Evolutionary conservation across 805 yeast species (phyloP).

Genomic region (Hyphopichia homilentoma): DNA sequence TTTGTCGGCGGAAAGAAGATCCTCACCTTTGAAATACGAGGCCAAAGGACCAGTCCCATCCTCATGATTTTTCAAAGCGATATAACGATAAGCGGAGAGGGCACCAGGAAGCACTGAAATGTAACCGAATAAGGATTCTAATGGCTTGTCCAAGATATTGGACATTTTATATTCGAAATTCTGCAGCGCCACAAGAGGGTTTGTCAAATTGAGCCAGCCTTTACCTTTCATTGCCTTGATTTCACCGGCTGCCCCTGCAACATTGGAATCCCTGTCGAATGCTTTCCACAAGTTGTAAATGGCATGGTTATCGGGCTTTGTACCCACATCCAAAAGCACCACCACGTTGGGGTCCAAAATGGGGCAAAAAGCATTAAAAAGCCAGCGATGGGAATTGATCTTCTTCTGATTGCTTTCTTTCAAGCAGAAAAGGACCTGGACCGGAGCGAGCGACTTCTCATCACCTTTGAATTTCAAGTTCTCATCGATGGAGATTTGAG

Average conservation of each 20-base stretch:
- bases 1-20: constrained; percentile 27
- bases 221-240: constrained; percentile 93
- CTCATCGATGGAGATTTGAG: constrained; percentile 90
- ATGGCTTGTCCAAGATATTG: constrained; percentile 91
- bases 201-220: constrained; percentile 72
- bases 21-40: constrained; percentile 89
- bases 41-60: constrained; percentile 91
- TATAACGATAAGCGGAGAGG: constrained; percentile 85
- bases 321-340: constrained; percentile 92
- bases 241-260: constrained; percentile 99
- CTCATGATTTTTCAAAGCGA: constrained; percentile 77
- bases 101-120: constrained; percentile 96
- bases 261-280: constrained; percentile 91
- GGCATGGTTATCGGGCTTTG: constrained; percentile 85
- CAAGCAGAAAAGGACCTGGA: constrained; percentile 86
- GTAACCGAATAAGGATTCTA: constrained; percentile 90
- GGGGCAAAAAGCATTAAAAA: constrained; percentile 93
- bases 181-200: constrained; percentile 94
- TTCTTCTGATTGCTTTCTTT: constrained; percentile 91
- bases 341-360: constrained; percentile 87
- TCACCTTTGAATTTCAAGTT: constrained; percentile 87
- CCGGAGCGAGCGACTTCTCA: constrained; percentile 89
- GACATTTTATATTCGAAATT: constrained; percentile 96
- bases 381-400: constrained; percentile 97
- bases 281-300: constrained; percentile 96